Evolutionary conservation across 768 basidiomycete genomes (phyloP).

Genomic region (Lactarius quietus): DNA sequence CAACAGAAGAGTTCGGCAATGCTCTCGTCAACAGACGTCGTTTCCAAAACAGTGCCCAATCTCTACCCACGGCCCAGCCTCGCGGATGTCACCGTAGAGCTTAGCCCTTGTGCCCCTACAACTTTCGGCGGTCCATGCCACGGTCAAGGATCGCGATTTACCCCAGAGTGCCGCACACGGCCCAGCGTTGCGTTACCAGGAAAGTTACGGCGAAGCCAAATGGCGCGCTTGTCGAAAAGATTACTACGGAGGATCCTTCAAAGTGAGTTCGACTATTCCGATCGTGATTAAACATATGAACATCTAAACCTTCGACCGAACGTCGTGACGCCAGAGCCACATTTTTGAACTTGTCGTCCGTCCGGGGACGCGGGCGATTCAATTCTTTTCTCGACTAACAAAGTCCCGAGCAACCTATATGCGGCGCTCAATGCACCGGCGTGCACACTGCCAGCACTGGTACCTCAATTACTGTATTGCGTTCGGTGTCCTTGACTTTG

Average conservation of each 20-base stretch:
- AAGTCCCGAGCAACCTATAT: slow-evolving; percentile 31
- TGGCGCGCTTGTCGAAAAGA: slow-evolving; percentile 9
- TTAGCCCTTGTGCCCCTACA: neutral
- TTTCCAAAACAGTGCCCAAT: no score
- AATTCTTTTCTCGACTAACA: slow-evolving; percentile 30
- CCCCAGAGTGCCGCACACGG: neutral
- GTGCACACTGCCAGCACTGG: no score
- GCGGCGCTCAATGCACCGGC: no score
- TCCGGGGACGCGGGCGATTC: slow-evolving; percentile 3
- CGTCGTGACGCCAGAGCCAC: neutral
- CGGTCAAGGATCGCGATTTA: neutral
- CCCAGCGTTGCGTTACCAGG: slow-evolving; percentile 1
- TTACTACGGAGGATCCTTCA: slow-evolving; percentile 2
- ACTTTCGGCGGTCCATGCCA: neutral
- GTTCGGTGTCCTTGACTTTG: no score
- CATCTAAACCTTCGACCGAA: neutral
- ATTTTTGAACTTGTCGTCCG: slow-evolving; percentile 12
- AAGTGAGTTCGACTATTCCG: neutral
- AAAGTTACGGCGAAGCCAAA: neutral
- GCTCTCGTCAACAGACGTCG: no score
- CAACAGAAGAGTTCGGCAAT: no score
- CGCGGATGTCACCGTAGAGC: no score
- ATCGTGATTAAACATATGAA: neutral
- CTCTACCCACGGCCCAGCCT: no score
- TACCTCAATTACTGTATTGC: no score